Evolutionary conservation across 768 basidiomycete species (phyloP).

Genomic region (Sporobolomyces pararoseus): DNA sequence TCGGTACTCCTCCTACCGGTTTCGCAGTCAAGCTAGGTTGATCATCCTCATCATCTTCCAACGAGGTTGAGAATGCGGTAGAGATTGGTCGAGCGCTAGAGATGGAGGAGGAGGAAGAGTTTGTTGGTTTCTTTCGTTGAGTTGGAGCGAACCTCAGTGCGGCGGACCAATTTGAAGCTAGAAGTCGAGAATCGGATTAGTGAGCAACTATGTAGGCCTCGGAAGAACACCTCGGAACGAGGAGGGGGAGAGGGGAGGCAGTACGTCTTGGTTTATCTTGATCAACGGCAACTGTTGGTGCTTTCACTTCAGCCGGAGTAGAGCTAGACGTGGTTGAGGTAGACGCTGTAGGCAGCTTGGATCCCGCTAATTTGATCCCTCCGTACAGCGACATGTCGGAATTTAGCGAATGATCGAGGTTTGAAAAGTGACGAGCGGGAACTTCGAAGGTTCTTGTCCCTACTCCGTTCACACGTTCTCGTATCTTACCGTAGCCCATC

Average conservation of each 20-base stretch:
- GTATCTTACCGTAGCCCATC: too few species aligned
- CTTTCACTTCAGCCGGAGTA: neutral
- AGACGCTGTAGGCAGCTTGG: neutral
- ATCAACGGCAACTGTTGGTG: neutral
- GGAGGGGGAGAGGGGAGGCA: neutral
- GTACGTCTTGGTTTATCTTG: constrained; percentile 31
- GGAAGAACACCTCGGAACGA: too few species aligned
- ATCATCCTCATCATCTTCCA: constrained; percentile 23
- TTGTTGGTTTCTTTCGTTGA: constrained; percentile 19
- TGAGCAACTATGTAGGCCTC: neutral
- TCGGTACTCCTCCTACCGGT: neutral
- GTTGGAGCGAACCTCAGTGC: constrained; percentile 38
- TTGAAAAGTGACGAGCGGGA: neutral
- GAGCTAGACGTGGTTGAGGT: neutral
- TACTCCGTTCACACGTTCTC: too few species aligned
- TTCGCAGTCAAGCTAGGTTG: neutral
- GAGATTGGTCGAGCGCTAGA: neutral
- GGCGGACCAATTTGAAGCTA: constrained; percentile 35
- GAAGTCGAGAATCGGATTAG: neutral
- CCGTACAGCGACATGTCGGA: constrained; percentile 34
- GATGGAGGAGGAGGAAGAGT: neutral
- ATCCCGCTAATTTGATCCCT: constrained; percentile 19
- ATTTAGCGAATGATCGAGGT: neutral
- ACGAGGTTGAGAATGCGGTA: constrained; percentile 12
- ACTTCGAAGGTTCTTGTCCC: too few species aligned